Conservation (phyloP, 495 filamentous ascomycete species). For the Xylaria venustula region DNA sequence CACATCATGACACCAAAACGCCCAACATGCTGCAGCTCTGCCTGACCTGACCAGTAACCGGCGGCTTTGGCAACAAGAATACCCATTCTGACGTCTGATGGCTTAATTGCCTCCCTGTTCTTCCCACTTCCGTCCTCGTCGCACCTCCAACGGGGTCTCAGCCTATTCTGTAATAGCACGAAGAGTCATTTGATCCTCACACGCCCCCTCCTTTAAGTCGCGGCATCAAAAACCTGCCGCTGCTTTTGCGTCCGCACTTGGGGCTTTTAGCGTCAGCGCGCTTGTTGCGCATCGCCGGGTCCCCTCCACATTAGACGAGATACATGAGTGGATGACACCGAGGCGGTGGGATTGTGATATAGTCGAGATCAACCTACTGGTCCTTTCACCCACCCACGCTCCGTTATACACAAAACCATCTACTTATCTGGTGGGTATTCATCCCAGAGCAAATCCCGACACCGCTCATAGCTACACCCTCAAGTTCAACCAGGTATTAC, state of each 20-base stretch:
- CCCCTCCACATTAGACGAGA: conserved; percentile 18
- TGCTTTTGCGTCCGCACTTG: conserved; percentile 35
- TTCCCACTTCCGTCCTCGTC: conserved; percentile 9
- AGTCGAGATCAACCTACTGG: conserved; percentile 3
- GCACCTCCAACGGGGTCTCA: conserved; percentile 1
- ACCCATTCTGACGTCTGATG: conserved; percentile 14
- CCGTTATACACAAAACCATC: neutral
- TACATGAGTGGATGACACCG: conserved; percentile 18
- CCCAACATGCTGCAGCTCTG: conserved; percentile 51
- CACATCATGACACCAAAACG: conserved; percentile 44
- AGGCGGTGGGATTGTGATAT: conserved; percentile 9
- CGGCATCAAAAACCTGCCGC: conserved; percentile 32
- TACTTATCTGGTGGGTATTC: neutral
- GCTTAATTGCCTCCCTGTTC: conserved; percentile 4
- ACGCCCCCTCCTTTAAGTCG: conserved; percentile 7
- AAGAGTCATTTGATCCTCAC: conserved; percentile 9
- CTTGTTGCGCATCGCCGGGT: conserved; percentile 28
- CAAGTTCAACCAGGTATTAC: conserved; percentile 8
- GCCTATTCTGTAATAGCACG: conserved; percentile 5
- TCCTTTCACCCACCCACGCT: conserved; percentile 25
- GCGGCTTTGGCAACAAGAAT: conserved; percentile 19
- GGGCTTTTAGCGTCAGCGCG: conserved; percentile 41
- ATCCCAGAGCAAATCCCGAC: conserved; percentile 1
- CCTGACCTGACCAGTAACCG: conserved; percentile 46
- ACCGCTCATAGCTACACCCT: conserved; percentile 3